phyloP scores from a whole-genome alignment of 495 filamentous ascomycete species.

The Penicillium argentinense region DNA sequence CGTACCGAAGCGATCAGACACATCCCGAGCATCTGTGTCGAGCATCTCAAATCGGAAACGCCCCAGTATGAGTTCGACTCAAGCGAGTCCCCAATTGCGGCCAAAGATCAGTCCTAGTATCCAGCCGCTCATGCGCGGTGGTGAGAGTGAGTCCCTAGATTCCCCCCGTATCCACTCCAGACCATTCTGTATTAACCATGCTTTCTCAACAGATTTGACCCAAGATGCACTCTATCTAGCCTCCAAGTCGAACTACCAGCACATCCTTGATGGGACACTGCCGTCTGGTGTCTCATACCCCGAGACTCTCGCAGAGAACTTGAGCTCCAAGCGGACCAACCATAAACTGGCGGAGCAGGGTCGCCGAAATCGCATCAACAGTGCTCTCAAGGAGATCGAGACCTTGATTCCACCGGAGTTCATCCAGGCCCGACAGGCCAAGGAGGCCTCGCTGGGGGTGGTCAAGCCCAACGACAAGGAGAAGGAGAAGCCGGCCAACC shows the following conservation, averaged over 20 bases:
- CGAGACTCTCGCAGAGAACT: slow-evolving; percentile 81
- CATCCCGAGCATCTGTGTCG: slow-evolving; percentile 33
- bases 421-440: slow-evolving; percentile 33
- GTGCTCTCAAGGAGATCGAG: slow-evolving; percentile 88
- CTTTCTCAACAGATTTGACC: slow-evolving; percentile 41
- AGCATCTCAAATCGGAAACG: slow-evolving; percentile 59
- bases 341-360: slow-evolving; percentile 99
- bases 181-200: slow-evolving; percentile 7
- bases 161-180: slow-evolving; percentile 4
- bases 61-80: slow-evolving; percentile 71
- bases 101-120: slow-evolving; percentile 94
- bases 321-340: slow-evolving; percentile 94
- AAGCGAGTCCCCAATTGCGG: slow-evolving; percentile 77
- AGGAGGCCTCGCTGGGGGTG: slow-evolving; percentile 29
- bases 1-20: slow-evolving; percentile 39
- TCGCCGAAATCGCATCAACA: slow-evolving; percentile 91
- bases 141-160: slow-evolving; percentile 57
- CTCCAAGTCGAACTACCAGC: slow-evolving; percentile 96
- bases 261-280: slow-evolving; percentile 89
- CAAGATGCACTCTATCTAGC: slow-evolving; percentile 79
- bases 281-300: slow-evolving; percentile 91
- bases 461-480: slow-evolving; percentile 42
- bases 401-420: slow-evolving; percentile 66
- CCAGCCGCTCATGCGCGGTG: slow-evolving; percentile 80
- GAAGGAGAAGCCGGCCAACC: slow-evolving; percentile 47